Base-by-base conservation (phyloP, 2,329 filamentous ascomycete genomes). In the Penicillium sp. region DNA sequence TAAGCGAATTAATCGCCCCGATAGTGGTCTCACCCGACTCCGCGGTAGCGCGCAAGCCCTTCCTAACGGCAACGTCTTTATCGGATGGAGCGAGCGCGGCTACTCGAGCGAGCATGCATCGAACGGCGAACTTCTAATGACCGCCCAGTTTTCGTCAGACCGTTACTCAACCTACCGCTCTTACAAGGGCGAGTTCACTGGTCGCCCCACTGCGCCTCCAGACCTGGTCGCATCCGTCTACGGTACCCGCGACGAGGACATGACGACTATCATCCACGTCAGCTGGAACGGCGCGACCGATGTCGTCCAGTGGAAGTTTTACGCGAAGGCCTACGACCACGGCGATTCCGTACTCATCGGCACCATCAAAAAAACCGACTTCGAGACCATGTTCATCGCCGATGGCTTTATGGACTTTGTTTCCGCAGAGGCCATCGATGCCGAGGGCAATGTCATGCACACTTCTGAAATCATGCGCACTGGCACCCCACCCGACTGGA, bases 131-230 rank as follows among this genome's bases (percentile, higher is more conserved):
- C 29, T 72, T 5, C 55, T 74, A 24, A 72, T 75, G 67, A 71
- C 74, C 31, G 72, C 72, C 11, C 64, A 60, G 14, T 78, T 76
- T 46, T 60, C 58, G 7, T 70, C 68, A 4, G 49, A 59, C 0
- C 67, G 69, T 11, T 73, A 74, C 55, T 70, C 69, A 31, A 75
- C 72, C 16, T 78, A 78, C 59, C 73, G 76, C 18, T 62, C 73
- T 1, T 77, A 73, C 63, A 78, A 78, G 55, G 67, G 57, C 18
- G 62, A 70, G 26, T 78, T 75, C 49, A 61, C 61, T 2, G 74
- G 74, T 20, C 68, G 69, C 1, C 73, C 73, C 16, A 56, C 44
- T 13, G 54, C 67, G 2, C 67, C 71, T 1, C 73, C 74, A 0
- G 69, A 68, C 3, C 39, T 74, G 4, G 69, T 72, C 22, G 64